These are phyloP conservation scores for Ophiostoma sp. DNA, from an alignment of 2,329 filamentous ascomycete species.

Conservation along the genomic window DNA sequence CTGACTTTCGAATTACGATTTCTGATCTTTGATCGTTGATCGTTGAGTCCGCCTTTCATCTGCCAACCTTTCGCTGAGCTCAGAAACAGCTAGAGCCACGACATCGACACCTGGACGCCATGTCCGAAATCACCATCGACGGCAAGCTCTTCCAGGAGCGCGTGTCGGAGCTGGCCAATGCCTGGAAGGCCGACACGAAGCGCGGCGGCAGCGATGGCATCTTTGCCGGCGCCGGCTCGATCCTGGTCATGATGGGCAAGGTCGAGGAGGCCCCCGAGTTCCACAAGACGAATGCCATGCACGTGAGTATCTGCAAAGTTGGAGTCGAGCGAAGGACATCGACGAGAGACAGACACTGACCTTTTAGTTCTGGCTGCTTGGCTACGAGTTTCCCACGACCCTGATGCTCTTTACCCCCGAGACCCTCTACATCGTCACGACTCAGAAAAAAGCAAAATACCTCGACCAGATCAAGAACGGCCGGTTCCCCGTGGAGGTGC, in stretches of 20 bases:
- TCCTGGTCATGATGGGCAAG: slow-evolving; percentile 90
- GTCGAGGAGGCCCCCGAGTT: slow-evolving; percentile 82
- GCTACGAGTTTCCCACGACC: slow-evolving; percentile 96
- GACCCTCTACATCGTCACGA: slow-evolving; percentile 85
- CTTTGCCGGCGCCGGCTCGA: slow-evolving; percentile 80
- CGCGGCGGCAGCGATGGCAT: slow-evolving; percentile 78
- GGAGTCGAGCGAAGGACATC: no score
- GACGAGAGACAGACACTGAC: neutral
- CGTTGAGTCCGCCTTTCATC: neutral
- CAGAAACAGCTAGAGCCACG: neutral
- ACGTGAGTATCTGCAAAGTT: slow-evolving; percentile 49
- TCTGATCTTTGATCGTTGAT: neutral
- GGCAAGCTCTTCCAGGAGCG: slow-evolving; percentile 90
- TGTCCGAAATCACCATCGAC: slow-evolving; percentile 90
- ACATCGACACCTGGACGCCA: slow-evolving; percentile 34
- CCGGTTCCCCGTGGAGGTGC: slow-evolving; percentile 85
- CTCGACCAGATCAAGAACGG: slow-evolving; percentile 87
- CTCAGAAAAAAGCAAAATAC: slow-evolving; percentile 96
- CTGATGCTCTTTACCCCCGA: slow-evolving; percentile 89
- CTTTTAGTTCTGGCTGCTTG: slow-evolving; percentile 87
- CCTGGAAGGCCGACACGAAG: slow-evolving; percentile 90
- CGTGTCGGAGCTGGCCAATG: slow-evolving; percentile 74
- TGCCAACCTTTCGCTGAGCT: no score
- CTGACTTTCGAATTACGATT: no score
- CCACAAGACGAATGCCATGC: slow-evolving; percentile 93